These are phyloP conservation scores for Kazachstania africana DNA, from an alignment of 805 yeast species.

Conservation along the genomic window DNA sequence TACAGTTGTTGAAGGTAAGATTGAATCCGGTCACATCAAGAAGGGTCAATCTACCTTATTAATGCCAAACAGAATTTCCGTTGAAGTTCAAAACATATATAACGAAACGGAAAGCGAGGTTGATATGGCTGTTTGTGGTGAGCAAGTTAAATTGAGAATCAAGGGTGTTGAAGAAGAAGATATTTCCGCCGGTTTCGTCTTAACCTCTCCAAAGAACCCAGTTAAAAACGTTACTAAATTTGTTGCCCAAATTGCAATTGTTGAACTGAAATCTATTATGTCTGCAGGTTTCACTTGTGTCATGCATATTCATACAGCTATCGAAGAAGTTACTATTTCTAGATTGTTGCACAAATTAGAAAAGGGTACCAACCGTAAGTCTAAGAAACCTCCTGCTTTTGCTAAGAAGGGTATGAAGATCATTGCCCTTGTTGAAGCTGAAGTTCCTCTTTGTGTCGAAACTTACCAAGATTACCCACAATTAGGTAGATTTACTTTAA, in stretches of 20 bases:
- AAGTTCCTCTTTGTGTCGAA: constrained; percentile 87
- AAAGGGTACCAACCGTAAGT: constrained; percentile 92
- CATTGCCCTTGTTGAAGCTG: constrained; percentile 79
- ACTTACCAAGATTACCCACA: constrained; percentile 88
- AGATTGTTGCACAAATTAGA: constrained; percentile 85
- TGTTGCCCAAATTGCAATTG: constrained; percentile 94
- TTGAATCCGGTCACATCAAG: constrained; percentile 88
- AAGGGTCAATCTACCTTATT: constrained; percentile 63
- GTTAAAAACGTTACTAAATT: constrained; percentile 83
- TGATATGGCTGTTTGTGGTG: constrained; percentile 85
- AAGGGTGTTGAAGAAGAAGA: constrained; percentile 98
- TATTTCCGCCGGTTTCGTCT: constrained; percentile 79
- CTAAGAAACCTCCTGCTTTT: constrained; percentile 94
- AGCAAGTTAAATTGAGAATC: constrained; percentile 86
- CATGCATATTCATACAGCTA: constrained; percentile 97
- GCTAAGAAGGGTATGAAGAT: constrained; percentile 99
- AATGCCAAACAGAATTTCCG: constrained; percentile 83
- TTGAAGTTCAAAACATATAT: constrained; percentile 79
- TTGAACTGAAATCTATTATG: constrained; percentile 86
- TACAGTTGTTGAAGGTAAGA: constrained; percentile 95
- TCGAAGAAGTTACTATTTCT: constrained; percentile 81
- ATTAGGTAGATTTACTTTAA: constrained; percentile 92
- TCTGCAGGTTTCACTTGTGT: constrained; percentile 96
- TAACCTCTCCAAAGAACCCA: constrained; percentile 77
- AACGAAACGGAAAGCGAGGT: constrained; percentile 96